A percentile compares a stretch with the other conserved stretches of the same genome.
These are phyloP conservation scores for Penicillium crystallinum DNA, from an alignment of 495 filamentous ascomycete species.

Conservation along the genomic window DNA sequence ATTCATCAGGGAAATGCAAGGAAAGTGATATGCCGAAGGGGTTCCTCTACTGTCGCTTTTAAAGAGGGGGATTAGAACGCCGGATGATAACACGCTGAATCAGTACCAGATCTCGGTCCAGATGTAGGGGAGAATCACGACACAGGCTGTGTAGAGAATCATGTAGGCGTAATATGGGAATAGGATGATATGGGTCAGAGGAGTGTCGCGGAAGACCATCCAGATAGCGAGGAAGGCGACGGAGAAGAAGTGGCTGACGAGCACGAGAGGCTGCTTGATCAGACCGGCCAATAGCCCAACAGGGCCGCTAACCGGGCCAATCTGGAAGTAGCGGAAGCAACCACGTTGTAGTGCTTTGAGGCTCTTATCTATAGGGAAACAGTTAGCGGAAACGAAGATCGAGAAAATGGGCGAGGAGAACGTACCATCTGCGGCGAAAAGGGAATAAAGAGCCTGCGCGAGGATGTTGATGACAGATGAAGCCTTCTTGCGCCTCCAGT, in stretches of 20 bases:
- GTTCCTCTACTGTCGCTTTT: neutral
- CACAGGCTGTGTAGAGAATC: constrained; percentile 81
- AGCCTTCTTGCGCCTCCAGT: constrained; percentile 79
- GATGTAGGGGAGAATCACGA: constrained; percentile 85
- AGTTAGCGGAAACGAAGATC: constrained; percentile 1
- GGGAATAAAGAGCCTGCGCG: constrained; percentile 80
- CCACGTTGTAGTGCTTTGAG: constrained; percentile 79
- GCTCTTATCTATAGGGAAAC: constrained; percentile 48
- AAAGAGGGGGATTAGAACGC: neutral
- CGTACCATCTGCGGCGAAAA: constrained; percentile 81
- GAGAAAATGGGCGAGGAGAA: neutral
- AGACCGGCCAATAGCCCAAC: constrained; percentile 80
- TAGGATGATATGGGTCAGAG: constrained; percentile 55
- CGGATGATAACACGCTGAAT: neutral
- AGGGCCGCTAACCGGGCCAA: constrained; percentile 71
- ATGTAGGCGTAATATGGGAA: constrained; percentile 54
- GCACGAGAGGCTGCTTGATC: constrained; percentile 67
- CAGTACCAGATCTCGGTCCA: constrained; percentile 32
- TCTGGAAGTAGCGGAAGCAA: constrained; percentile 89
- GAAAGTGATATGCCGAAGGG: neutral
- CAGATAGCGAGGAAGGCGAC: constrained; percentile 88
- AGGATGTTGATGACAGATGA: constrained; percentile 93
- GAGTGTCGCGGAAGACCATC: constrained; percentile 57
- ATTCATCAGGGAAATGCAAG: constrained; percentile 6
- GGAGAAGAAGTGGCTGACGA: constrained; percentile 90